Conservation (phyloP, 2,329 filamentous ascomycete species). For the Sporothrix sp. region DNA sequence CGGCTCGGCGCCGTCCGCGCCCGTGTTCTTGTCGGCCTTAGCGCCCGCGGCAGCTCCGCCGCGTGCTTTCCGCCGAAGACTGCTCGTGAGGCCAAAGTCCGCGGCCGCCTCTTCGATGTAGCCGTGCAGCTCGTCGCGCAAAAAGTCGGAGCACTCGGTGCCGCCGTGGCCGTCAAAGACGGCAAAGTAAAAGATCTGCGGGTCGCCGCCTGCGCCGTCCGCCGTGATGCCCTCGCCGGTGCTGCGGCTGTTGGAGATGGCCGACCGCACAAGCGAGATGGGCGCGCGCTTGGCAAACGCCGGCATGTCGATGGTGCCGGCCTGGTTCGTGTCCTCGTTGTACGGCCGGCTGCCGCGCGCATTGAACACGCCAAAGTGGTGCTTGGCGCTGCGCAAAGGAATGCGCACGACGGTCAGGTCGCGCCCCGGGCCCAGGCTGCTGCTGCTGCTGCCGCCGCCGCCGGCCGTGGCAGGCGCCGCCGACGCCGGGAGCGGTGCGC, state of each 20-base stretch:
- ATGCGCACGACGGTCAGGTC: slow-evolving; percentile 93
- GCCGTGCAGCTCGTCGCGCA: slow-evolving; percentile 72
- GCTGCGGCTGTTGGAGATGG: slow-evolving; percentile 39
- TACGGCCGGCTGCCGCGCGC: slow-evolving; percentile 75
- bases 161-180: slow-evolving; percentile 96
- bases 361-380: slow-evolving; percentile 79
- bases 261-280: slow-evolving; percentile 42
- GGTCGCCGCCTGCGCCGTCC: slow-evolving; percentile 67
- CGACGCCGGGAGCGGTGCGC: slow-evolving; percentile 47
- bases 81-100: slow-evolving; percentile 70
- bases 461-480: slow-evolving; percentile 30
- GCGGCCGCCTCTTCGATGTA: slow-evolving; percentile 78
- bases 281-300: slow-evolving; percentile 82
- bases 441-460: slow-evolving; percentile 42
- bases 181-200: slow-evolving; percentile 94
- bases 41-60: slow-evolving; percentile 12
- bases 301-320: slow-evolving; percentile 83
- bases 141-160: slow-evolving; percentile 74
- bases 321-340: slow-evolving; percentile 92
- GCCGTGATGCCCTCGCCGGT: slow-evolving; percentile 56
- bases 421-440: slow-evolving; percentile 34
- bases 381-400: slow-evolving; percentile 83
- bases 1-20: background rate
- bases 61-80: slow-evolving; percentile 42
- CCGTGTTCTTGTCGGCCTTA: background rate